Conservation (phyloP, 768 basidiomycete species). For the Amanita rimosa region DNA sequence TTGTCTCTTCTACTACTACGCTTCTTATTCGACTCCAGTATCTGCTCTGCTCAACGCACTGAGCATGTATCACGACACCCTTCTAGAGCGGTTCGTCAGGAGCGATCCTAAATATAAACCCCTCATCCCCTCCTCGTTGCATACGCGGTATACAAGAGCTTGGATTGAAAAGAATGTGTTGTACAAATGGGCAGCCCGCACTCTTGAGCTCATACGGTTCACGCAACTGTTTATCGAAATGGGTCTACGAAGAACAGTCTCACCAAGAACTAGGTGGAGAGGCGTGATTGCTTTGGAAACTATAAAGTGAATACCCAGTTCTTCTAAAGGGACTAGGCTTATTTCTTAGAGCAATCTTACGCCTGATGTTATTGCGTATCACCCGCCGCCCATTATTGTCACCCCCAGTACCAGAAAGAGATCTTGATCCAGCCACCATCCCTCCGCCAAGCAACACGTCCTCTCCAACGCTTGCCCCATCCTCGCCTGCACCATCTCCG, state of each 20-base stretch:
- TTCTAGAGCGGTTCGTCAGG: slow-evolving; percentile 61
- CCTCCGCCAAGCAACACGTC: slow-evolving; percentile 40
- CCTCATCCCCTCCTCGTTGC: slow-evolving; percentile 64
- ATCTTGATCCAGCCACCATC: slow-evolving; percentile 67
- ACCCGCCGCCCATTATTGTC: slow-evolving; percentile 69
- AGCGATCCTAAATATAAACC: slow-evolving; percentile 61
- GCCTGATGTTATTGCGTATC: slow-evolving; percentile 59
- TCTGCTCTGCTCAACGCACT: slow-evolving; percentile 79
- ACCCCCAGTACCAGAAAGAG: slow-evolving; percentile 79
- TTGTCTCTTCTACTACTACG: slow-evolving; percentile 2
- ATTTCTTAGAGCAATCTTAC: slow-evolving; percentile 53
- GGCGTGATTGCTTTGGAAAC: slow-evolving; percentile 67
- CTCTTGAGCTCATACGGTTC: slow-evolving; percentile 68
- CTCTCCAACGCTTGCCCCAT: slow-evolving; percentile 50
- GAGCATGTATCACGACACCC: slow-evolving; percentile 91
- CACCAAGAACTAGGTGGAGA: slow-evolving; percentile 59
- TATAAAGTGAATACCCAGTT: slow-evolving; percentile 54
- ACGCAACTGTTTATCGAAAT: slow-evolving; percentile 86
- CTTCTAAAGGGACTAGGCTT: slow-evolving; percentile 6
- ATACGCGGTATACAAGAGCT: slow-evolving; percentile 83
- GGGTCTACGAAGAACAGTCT: slow-evolving; percentile 63
- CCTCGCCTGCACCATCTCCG: slow-evolving; percentile 43
- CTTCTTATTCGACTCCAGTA: slow-evolving; percentile 37
- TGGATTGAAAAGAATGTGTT: slow-evolving; percentile 60
- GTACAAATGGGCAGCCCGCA: slow-evolving; percentile 74